A percentile compares a stretch with the other conserved stretches of the same genome.
Evolutionary conservation across 371 early-diverging fungal genomes (phyloP).

Genomic region (Syncephalis plumigaleata): DNA sequence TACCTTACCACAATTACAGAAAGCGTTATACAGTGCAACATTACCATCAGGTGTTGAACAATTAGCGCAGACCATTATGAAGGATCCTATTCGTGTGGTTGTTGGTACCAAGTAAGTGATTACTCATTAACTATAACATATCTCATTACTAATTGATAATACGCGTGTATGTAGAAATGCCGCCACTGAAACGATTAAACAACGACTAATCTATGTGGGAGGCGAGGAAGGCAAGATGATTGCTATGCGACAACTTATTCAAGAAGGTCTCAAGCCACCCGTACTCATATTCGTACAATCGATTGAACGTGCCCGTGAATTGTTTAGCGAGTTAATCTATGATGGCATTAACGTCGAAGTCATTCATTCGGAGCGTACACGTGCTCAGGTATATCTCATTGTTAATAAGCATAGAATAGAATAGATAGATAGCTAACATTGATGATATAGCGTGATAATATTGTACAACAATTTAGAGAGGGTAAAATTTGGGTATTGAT

Average conservation of each 20-base stretch:
- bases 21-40: conserved; percentile 87
- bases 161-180: conserved; percentile 64
- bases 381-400: conserved; percentile 37
- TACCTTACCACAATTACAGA: conserved; percentile 49
- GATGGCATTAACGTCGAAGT: conserved; percentile 95
- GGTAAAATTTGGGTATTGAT: conserved; percentile 92
- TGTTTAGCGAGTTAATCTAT: conserved; percentile 87
- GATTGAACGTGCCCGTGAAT: conserved; percentile 86
- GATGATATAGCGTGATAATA: conserved; percentile 58
- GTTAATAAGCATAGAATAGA: background rate
- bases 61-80: conserved; percentile 78
- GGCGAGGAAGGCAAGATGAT: conserved; percentile 87
- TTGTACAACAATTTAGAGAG: conserved; percentile 74
- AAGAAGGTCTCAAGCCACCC: conserved; percentile 72
- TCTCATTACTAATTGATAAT: conserved; percentile 4
- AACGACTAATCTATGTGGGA: conserved; percentile 81
- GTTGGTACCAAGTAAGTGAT: conserved; percentile 62
- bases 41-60: conserved; percentile 81
- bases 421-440: conserved; percentile 2
- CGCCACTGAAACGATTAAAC: conserved; percentile 81
- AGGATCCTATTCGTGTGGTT: conserved; percentile 70
- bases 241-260: conserved; percentile 76
- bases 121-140: background rate
- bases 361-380: conserved; percentile 83
- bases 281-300: conserved; percentile 90